Conservation (phyloP, 108 stramenopile genomes). For the Pseudonitzschia pungens region DNA sequence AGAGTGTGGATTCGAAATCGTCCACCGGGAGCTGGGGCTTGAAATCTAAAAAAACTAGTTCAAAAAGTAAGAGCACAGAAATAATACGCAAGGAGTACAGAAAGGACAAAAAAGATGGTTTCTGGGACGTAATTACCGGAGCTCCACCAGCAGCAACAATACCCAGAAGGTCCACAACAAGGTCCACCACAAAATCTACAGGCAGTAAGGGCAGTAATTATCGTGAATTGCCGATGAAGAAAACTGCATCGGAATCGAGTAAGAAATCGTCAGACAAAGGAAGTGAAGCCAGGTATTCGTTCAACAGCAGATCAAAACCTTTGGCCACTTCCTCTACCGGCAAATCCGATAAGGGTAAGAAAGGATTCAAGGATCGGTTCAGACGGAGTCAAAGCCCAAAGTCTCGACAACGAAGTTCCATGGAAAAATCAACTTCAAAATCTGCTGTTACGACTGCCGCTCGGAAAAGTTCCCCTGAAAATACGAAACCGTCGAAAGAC, state of each 20-base stretch:
- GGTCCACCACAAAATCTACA: background rate
- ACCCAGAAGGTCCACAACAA: background rate
- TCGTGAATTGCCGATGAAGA: background rate
- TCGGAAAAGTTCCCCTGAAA: background rate
- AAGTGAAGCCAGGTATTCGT: background rate
- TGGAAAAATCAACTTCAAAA: background rate
- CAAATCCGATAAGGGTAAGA: background rate
- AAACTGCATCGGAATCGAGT: background rate
- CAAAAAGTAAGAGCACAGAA: constrained; percentile 3
- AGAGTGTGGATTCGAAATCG: background rate
- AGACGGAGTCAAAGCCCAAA: background rate
- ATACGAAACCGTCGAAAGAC: background rate
- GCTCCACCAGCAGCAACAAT: constrained; percentile 9
- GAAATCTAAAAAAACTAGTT: background rate
- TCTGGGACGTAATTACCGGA: constrained; percentile 15
- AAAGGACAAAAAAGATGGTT: background rate
- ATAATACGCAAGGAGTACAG: background rate
- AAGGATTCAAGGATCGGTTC: constrained; percentile 5
- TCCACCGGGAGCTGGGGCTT: background rate
- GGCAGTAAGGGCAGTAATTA: background rate
- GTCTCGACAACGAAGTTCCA: background rate
- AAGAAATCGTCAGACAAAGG: background rate
- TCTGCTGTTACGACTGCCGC: background rate
- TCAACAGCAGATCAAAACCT: background rate
- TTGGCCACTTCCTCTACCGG: background rate